Evolutionary conservation across 2,329 filamentous ascomycete genomes (phyloP).

Genomic region (Waltergamsia citrina): DNA sequence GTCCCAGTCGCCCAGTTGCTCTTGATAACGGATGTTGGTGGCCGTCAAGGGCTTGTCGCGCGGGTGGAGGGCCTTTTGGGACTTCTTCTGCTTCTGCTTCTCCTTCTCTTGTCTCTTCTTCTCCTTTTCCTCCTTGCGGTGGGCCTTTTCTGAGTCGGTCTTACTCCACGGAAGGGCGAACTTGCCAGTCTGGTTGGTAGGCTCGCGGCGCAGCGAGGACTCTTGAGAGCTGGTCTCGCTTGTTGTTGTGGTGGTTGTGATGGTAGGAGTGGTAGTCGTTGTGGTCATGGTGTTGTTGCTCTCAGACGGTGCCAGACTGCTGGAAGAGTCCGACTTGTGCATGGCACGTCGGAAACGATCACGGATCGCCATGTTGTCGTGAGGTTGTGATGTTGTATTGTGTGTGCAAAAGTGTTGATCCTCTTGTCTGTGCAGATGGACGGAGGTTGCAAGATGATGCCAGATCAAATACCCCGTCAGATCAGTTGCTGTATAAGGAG

Average conservation of each 20-base stretch:
- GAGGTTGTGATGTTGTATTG: too few relatives aligned
- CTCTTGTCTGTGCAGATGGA: too few relatives aligned
- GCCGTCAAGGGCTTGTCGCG: conserved; percentile 34
- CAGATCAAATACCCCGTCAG: too few relatives aligned
- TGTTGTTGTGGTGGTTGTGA: conserved; percentile 15
- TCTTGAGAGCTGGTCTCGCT: conserved; percentile 5
- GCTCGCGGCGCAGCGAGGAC: conserved; percentile 17
- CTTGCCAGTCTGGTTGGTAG: conserved; percentile 15
- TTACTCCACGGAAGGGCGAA: conserved; percentile 20
- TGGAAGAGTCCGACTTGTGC: conserved; percentile 23
- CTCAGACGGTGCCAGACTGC: conserved; percentile 19
- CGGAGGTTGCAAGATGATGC: too few relatives aligned
- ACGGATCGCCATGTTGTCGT: conserved; percentile 31
- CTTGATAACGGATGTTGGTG: conserved; percentile 35
- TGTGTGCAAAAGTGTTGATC: too few relatives aligned
- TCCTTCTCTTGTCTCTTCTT: conserved; percentile 8
- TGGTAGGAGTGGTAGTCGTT: conserved; percentile 8
- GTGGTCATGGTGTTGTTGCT: conserved; percentile 18
- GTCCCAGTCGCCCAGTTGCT: conserved; percentile 34
- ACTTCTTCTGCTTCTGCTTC: conserved; percentile 17
- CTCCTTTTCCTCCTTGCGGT: conserved; percentile 10
- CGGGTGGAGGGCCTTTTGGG: conserved; percentile 23
- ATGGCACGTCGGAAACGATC: conserved; percentile 30
- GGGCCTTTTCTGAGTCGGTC: conserved; percentile 9
- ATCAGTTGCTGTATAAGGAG: too few relatives aligned